Base-by-base conservation (phyloP, 2,329 filamentous ascomycete genomes). In the Colletotrichum viniferum region DNA sequence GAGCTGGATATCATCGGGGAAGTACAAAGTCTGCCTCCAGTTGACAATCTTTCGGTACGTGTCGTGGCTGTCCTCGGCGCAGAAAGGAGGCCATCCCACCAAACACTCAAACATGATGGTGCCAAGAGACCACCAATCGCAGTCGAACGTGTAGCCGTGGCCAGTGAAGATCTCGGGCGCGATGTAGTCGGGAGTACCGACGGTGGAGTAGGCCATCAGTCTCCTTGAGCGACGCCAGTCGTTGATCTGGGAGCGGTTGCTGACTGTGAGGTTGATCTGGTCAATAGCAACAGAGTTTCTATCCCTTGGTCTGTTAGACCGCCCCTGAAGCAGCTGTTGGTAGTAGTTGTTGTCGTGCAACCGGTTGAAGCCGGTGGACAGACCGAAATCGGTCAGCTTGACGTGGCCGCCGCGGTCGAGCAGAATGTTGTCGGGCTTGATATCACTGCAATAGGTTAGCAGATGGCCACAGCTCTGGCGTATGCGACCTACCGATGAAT, bases 61-160 rank as follows among this genome's bases (percentile, higher is more conserved):
- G 84, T 98, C 97, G 82, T 98, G 96, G 76, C 96, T 95, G 83
- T 98, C 96, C 84, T 99, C 97, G 24, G 97, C 96, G 84, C 97
- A 99, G 91, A 99, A 99, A 34, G 97, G 97, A 71, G 97, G 97
- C 97, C 97, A 99, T 81, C 97, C 97, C 77, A 99, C 96, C 79
- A 99, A 90, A 85, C 97, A 99, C 86, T 99, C 97, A 81, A 98
- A 99, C 97, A 99, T 98, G 86, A 99, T 99, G 60, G 97, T 98
- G 69, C 97, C 97, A 65, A 99, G 91, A 26, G 95, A 98, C 97
- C 97, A 99, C 97, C 97, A 99, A 88, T 99, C 97, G 84, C 97
- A 99, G 83, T 97, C 94, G 81, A 96, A 98, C 74, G 95, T 95
- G 87, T 99, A 99, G 64, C 97, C 97, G 81, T 98, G 95, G 21